Base-by-base conservation (phyloP, 495 filamentous ascomycete species). In the Aspergillus sparsus region DNA sequence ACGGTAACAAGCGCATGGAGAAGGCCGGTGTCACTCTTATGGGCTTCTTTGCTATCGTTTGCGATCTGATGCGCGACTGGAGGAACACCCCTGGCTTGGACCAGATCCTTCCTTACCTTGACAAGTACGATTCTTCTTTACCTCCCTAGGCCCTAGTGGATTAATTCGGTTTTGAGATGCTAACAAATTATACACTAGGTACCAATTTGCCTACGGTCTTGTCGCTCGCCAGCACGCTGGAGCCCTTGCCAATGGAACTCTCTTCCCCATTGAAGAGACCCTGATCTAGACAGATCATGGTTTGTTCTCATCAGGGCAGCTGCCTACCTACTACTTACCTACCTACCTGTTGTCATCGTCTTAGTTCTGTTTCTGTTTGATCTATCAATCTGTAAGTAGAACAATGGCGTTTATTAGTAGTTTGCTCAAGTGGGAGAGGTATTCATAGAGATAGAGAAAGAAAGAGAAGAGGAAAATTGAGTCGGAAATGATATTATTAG, bases 31-130 rank as follows among this genome's bases (percentile, higher is more conserved):
- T 91, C 8, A 83, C 87, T 9, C 68, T 83, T 7, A 78, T 86
- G 62, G 83, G 82, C 6, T 70, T 86, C 55, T 92, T 92, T 58
- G 80, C 73, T n/a, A 86, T 93, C 63, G 73, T 85, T 7, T 78
- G 80, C 64, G 89, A 92, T 68, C 71, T 93, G 61, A 92, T 92
- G 89, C 78, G 89, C 12, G 89, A 92, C 73, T 91, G 89, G 89
- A 77, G 89, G 18, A 77, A 80, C 53, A 84, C 78, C 0, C 89
- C 89, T n/a, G 89, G 88, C 11, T 72, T 86, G 7, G 44, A 56
- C 11, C 76, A 89, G 72, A 59, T 93, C 6, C 66, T 88, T 61
- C 87, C 88, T 6, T 87, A 77, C 65, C 72, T 92, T 49, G 88
- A 91, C 69, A 76, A 79, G 71, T 86, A 78, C 61, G 72, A 71